Evolutionary conservation across 208 protist genomes (phyloP), one percentile per base, ranked within the genome.

Genomic region (Porcisia hertigi): DNA sequence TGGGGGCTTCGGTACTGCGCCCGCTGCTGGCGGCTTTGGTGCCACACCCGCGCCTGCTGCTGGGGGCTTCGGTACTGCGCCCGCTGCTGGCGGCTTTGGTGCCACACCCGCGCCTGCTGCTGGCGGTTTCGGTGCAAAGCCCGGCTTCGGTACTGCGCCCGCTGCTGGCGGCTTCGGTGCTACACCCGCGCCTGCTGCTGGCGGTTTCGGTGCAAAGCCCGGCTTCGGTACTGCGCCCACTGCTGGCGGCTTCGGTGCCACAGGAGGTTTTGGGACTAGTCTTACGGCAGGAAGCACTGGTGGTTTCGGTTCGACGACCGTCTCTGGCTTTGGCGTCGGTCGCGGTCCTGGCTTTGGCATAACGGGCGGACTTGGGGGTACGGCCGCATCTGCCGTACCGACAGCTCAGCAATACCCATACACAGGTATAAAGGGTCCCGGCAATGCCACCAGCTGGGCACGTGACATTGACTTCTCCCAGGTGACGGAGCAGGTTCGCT

Each of bases 361-460:
- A 11, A 60, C 34, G 55, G 71, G 71, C 20, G 84, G 71, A 12
- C 79, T 83, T 47, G 70, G 76, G n/a, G 55, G 53, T 47, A 52
- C 55, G 20, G 45, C 64, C 12, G 36, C 47, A 65, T 66, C 60
- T 53, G 72, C 65, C 18, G 59, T 66, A 34, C 72, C 80, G 18
- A 79, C 82, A 49, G 65, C 74, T 47, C 83, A 87, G 70, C 78
- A 83, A n/a, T 88, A 79, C 41, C 89, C 82, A 5, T 93, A 93
- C 75, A 81, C 83, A 7, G 88, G 93, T 25, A 87, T 94, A 49
- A 92, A 91, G 63, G 87, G 93, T 4, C 87, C 89, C 18, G 90
- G 93, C 49, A 88, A 93, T 54, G 83, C 81, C 20, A 85, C 78
- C 39, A 86, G 84, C 66, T 94, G 88, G 90, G 59, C 78, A 16